Base-by-base conservation (phyloP, 2,329 filamentous ascomycete species). In the Neocucurbitaria cava region DNA sequence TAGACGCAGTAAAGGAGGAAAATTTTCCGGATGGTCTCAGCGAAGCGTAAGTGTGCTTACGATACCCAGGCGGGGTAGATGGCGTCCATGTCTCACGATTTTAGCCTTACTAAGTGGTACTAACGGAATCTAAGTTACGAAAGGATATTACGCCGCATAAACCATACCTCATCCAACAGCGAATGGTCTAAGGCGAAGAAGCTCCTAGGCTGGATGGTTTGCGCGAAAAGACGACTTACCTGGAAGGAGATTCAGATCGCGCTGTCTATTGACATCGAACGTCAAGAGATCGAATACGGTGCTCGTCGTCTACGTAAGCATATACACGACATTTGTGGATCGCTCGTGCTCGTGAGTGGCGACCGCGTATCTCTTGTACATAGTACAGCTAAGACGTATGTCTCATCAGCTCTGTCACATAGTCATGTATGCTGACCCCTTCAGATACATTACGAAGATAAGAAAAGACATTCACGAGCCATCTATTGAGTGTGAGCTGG, bases 211-310 rank as follows among this genome's bases (percentile, higher is more conserved):
- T 72, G 65, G 66, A 61, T 72, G 53, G 55, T 70, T 3, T 71
- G 66, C 36, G 63, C 65, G 3, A 70, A 71, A 54, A 61, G 69
- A 7, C 58, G 56, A 24, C 52, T 72, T 5, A 65, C 56, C 0
- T 69, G 62, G 68, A 62, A 56, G 30, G 69, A 71, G 44, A 67
- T 70, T 1, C 69, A 72, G 54, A 56, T 63, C 5, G 68, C 64
- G 8, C 30, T 67, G 2, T 70, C 69, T 1, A 62, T 72, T 15
- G 48, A 70, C 26, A 13, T 58, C 5, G 56, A 62, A 2, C 17
- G 51, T 1, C 58, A 64, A 24, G 54, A 30, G 0, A 63, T 72
- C 3, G 59, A 69, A 2, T 70, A 63, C 20, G 57, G 69, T 3
- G 47, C 61, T 28, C 54, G 52, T 1, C 51, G 49, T 23, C 17